Base-by-base conservation (phyloP, 1,139 yeast species). In the Candida tropicalis region DNA sequence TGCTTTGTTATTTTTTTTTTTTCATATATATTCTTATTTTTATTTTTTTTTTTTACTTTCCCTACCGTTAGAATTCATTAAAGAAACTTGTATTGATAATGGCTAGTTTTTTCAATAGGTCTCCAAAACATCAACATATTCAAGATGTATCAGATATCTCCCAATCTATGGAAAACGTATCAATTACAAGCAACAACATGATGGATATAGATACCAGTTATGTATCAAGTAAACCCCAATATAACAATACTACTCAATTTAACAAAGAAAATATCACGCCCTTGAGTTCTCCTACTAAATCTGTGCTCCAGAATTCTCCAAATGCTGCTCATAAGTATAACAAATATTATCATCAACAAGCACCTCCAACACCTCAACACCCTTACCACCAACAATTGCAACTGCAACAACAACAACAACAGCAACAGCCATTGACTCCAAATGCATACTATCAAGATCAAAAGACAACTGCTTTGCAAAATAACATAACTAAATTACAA, bases 241-340 rank as follows among this genome's bases (percentile, higher is more conserved):
- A 38, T 27, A 46, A 44, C 28, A 37, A 27, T 27, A 45, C 32
- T 55, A 45, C 22, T 16, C 52, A 48, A n/a, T 51, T 64, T 41
- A 73, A 73, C 51, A 73, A 73, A 52, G 79, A 74, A 45, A 74
- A 74, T 51, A 67, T 72, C 48, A 72, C 78, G 2, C 79, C 79
- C 3, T 47, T 59, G 22, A 60, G 55, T 42, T 72, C 77, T 3
- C 79, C 79, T n/a, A 49, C 53, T 5, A 72, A 71, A 51, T 67
- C 73, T 32, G 62, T 70, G 22, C 57, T 68, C 34, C 72, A 69
- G 52, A 64, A 52, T 38, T 60, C 72, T 12, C 74, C 75, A 36
- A 40, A 31, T 11, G 34, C 40, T 12, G 29, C 44, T n/a, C 40
- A 46, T 22, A 41, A 42, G 8, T 48, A 39, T 33, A 44, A 43